Conservation (phyloP, 257 asterid species). For the Craterostigma plantagineum region DNA sequence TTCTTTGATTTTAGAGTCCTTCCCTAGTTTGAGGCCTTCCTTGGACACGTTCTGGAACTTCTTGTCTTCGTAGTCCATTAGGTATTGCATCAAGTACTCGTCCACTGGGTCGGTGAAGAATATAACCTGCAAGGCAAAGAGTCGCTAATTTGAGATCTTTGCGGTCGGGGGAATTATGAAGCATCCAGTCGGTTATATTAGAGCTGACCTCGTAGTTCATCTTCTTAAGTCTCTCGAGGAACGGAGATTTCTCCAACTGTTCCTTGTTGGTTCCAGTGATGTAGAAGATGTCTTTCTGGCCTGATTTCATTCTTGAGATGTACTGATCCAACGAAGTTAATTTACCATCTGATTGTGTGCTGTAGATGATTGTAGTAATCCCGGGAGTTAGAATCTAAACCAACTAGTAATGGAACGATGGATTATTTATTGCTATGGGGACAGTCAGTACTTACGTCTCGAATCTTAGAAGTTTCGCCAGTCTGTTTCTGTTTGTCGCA, state of each 20-base stretch:
- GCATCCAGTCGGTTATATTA: too few relatives aligned
- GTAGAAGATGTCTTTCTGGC: slow-evolving; percentile 91
- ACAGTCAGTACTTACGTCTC: neutral
- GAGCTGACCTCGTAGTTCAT: slow-evolving; percentile 91
- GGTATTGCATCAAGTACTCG: slow-evolving; percentile 82
- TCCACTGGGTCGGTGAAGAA: slow-evolving; percentile 86
- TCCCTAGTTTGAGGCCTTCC: slow-evolving; percentile 75
- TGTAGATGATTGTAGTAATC: slow-evolving; percentile 11
- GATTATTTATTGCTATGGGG: too few relatives aligned
- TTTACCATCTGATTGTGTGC: slow-evolving; percentile 84
- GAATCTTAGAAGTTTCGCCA: neutral
- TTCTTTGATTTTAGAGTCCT: slow-evolving; percentile 69
- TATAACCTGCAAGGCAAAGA: slow-evolving; percentile 43
- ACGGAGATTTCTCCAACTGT: slow-evolving; percentile 89
- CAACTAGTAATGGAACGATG: neutral
- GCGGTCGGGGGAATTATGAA: neutral
- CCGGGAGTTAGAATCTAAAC: too few relatives aligned
- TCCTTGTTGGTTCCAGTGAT: slow-evolving; percentile 91
- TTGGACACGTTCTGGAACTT: slow-evolving; percentile 89
- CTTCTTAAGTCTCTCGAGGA: slow-evolving; percentile 83
- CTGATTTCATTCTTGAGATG: slow-evolving; percentile 84
- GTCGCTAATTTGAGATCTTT: neutral
- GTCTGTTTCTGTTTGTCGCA: neutral
- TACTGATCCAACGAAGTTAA: slow-evolving; percentile 80
- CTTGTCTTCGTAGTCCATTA: slow-evolving; percentile 85